Conservation (phyloP, 352 stramenopile genomes). For the Pythium dissotocum region DNA sequence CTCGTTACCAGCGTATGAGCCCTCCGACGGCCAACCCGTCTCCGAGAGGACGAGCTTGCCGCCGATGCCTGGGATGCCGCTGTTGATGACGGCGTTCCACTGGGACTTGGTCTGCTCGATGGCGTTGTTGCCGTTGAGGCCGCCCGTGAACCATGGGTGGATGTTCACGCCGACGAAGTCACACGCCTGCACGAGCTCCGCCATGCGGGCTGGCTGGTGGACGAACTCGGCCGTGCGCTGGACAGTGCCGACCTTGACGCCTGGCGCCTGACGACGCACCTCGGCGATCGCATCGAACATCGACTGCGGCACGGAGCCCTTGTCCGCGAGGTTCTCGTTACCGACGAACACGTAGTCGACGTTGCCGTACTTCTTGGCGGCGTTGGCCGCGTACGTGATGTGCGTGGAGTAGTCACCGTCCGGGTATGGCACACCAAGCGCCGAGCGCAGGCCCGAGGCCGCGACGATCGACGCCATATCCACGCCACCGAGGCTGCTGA, state of each 20-base stretch:
- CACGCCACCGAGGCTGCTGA: constrained; percentile 51
- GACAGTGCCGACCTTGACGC: constrained; percentile 65
- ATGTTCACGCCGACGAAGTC: constrained; percentile 77
- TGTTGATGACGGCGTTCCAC: constrained; percentile 45
- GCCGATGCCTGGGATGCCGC: constrained; percentile 38
- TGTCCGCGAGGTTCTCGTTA: constrained; percentile 61
- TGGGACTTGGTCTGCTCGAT: constrained; percentile 44
- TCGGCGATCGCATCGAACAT: constrained; percentile 54
- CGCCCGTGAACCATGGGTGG: constrained; percentile 56
- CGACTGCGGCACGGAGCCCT: constrained; percentile 32
- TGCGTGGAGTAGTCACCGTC: constrained; percentile 48
- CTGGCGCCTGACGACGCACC: constrained; percentile 47
- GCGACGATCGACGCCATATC: constrained; percentile 57
- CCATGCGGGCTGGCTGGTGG: constrained; percentile 35
- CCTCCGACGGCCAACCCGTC: constrained; percentile 58
- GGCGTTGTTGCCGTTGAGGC: constrained; percentile 35
- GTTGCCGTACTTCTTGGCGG: constrained; percentile 38
- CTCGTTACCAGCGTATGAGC: constrained; percentile 41
- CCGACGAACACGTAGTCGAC: constrained; percentile 66
- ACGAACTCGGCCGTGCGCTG: constrained; percentile 65
- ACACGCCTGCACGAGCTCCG: constrained; percentile 46
- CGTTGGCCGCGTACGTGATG: constrained; percentile 38
- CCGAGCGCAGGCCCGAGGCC: constrained; percentile 42
- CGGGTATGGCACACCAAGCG: constrained; percentile 54
- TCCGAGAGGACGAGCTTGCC: constrained; percentile 61